Percentiles rank a stretch among this genome's conserved stretches.
Conservation (phyloP, 305 asterid genomes). For the Andrographis paniculata region DNA sequence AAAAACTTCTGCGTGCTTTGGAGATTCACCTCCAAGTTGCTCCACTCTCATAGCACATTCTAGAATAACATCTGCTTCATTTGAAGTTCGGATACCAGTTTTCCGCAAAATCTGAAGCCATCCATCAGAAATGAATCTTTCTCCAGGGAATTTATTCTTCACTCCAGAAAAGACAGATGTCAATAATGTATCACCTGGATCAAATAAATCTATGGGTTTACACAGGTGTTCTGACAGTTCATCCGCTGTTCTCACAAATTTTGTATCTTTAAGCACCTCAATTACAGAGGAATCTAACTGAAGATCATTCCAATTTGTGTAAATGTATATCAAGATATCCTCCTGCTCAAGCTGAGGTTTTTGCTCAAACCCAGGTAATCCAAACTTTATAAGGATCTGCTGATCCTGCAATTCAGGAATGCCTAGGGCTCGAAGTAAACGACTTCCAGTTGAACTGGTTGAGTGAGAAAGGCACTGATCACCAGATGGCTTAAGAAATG, state of each 20-base stretch:
- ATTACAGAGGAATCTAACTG: constrained; percentile 59
- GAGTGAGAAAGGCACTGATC: constrained; percentile 65
- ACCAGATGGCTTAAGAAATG: constrained; percentile 81
- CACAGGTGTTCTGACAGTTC: constrained; percentile 45
- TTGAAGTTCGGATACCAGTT: constrained; percentile 72
- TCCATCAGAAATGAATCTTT: constrained; percentile 78
- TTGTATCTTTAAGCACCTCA: constrained; percentile 70
- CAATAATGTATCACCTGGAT: constrained; percentile 78
- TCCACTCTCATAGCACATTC: constrained; percentile 94
- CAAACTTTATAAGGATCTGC: constrained; percentile 73
- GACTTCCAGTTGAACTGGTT: constrained; percentile 48
- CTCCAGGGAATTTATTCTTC: constrained; percentile 78
- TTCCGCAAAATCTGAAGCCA: constrained; percentile 85
- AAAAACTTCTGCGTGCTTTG: constrained; percentile 38
- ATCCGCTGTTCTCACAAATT: constrained; percentile 78
- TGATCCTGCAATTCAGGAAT: constrained; percentile 76
- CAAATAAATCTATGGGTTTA: constrained; percentile 73
- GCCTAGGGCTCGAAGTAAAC: constrained; percentile 78
- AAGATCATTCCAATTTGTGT: constrained; percentile 76
- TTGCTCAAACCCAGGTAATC: constrained; percentile 69
- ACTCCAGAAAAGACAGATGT: constrained; percentile 76
- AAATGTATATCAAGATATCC: constrained; percentile 77
- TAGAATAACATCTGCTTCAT: constrained; percentile 75
- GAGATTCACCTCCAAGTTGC: constrained; percentile 74
- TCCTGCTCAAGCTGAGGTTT: constrained; percentile 74